These are phyloP conservation scores for Fusarium tricinctum DNA, from an alignment of 2,329 filamentous ascomycete genomes.

Conservation along the genomic window DNA sequence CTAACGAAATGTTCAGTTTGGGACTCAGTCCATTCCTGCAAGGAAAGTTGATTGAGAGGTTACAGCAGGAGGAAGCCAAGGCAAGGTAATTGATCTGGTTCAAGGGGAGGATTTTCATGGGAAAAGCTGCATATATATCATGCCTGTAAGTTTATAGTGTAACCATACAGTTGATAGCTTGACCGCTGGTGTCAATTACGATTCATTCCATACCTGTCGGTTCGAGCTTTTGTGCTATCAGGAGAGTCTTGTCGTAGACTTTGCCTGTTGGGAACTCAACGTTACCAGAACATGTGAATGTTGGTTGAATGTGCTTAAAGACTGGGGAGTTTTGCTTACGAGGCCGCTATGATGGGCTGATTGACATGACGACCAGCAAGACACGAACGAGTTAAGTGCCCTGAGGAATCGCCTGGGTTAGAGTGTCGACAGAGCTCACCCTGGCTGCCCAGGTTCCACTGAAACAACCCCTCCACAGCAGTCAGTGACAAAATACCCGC, in stretches of 20 bases:
- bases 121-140: constrained; percentile 17
- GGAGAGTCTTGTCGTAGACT: background rate
- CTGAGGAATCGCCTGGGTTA: background rate
- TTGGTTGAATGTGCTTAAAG: background rate
- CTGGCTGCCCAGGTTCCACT: constrained; percentile 3
- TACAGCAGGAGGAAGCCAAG: constrained; percentile 65
- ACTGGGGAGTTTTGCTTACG: constrained; percentile 5
- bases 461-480: constrained; percentile 19
- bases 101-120: background rate
- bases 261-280: constrained; percentile 25
- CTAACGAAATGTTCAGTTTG: constrained; percentile 49
- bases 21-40: constrained; percentile 61
- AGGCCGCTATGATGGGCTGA: constrained; percentile 36
- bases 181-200: background rate
- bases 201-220: background rate
- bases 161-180: constrained; percentile 8
- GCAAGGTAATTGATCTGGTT: constrained; percentile 50
- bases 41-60: constrained; percentile 66
- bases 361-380: constrained; percentile 1
- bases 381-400: background rate
- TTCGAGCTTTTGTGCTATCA: background rate
- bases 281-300: constrained; percentile 1
- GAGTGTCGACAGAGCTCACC: background rate
- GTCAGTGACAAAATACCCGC: constrained; percentile 10
- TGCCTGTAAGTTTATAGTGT: constrained; percentile 20